Conservation (phyloP, 345 rosid genomes). For the Angophora floribunda region DNA sequence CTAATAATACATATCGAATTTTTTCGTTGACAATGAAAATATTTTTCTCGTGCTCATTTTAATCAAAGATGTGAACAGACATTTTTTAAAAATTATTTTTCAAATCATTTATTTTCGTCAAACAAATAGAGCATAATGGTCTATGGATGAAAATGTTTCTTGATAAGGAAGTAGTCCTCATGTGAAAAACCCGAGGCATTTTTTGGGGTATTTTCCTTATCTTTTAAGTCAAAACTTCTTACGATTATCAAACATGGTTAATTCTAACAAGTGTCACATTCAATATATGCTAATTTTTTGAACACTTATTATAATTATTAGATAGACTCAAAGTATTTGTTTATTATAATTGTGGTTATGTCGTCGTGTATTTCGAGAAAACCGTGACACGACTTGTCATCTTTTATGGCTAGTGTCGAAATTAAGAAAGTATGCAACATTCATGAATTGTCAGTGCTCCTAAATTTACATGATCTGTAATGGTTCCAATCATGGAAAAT, state of each 20-base stretch:
- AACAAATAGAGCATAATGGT: too few relatives aligned
- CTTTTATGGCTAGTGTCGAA: neutral
- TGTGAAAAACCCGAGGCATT: neutral
- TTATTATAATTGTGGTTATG: fast-evolving
- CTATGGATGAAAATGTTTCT: too few relatives aligned
- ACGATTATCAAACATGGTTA: neutral
- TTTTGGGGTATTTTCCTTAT: neutral
- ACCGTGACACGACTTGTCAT: neutral
- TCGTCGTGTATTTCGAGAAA: neutral
- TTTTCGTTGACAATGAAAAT: too few relatives aligned
- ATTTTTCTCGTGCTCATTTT: too few relatives aligned
- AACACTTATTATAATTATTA: neutral
- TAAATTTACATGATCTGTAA: neutral
- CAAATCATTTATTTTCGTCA: too few relatives aligned
- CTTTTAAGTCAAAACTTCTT: neutral
- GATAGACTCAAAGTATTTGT: fast-evolving
- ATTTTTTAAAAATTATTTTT: too few relatives aligned
- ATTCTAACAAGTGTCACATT: neutral
- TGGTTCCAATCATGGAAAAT: neutral
- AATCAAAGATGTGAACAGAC: too few relatives aligned
- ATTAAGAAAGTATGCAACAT: neutral
- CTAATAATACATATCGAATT: too few relatives aligned
- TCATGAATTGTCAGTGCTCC: neutral
- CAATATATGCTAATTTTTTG: too few relatives aligned
- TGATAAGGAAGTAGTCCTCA: neutral